These are phyloP conservation scores for Penicillium verhagenii DNA, from an alignment of 495 filamentous ascomycete species.

Conservation along the genomic window DNA sequence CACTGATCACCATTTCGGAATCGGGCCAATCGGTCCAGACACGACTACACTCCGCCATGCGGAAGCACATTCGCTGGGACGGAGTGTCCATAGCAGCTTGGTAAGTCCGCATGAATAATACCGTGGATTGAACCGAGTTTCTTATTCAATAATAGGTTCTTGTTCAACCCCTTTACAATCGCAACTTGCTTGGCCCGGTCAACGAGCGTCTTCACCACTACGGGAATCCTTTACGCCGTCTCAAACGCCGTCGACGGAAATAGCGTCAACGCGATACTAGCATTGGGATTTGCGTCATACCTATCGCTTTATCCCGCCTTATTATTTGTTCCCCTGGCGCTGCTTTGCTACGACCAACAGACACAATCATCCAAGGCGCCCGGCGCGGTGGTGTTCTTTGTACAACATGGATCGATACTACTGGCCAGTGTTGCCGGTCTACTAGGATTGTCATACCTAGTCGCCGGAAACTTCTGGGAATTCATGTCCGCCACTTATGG, in stretches of 20 bases:
- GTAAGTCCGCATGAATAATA: conserved; percentile 40
- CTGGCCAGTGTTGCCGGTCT: conserved; percentile 52
- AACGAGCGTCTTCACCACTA: conserved; percentile 87
- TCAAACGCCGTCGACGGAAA: conserved; percentile 77
- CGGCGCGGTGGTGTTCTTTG: conserved; percentile 46
- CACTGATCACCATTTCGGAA: conserved; percentile 79
- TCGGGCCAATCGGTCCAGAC: conserved; percentile 74
- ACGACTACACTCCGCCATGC: conserved; percentile 70
- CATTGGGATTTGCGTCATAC: conserved; percentile 83
- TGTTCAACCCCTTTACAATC: conserved; percentile 95
- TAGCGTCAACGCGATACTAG: conserved; percentile 75
- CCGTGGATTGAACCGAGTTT: background rate
- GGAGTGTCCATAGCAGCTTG: conserved; percentile 74
- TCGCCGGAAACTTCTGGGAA: conserved; percentile 77
- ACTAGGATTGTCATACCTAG: conserved; percentile 66
- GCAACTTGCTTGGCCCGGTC: conserved; percentile 90
- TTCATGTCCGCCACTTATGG: conserved; percentile 89
- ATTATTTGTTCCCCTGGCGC: conserved; percentile 74
- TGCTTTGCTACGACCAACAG: conserved; percentile 77
- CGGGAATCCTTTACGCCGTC: conserved; percentile 80
- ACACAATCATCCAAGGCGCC: conserved; percentile 19
- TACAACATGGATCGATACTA: conserved; percentile 48
- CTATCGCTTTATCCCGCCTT: conserved; percentile 88
- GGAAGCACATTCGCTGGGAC: conserved; percentile 76
- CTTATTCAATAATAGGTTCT: conserved; percentile 53